Conservation (phyloP, 148 eudicot species). For the Vaccinium darrowii region DNA sequence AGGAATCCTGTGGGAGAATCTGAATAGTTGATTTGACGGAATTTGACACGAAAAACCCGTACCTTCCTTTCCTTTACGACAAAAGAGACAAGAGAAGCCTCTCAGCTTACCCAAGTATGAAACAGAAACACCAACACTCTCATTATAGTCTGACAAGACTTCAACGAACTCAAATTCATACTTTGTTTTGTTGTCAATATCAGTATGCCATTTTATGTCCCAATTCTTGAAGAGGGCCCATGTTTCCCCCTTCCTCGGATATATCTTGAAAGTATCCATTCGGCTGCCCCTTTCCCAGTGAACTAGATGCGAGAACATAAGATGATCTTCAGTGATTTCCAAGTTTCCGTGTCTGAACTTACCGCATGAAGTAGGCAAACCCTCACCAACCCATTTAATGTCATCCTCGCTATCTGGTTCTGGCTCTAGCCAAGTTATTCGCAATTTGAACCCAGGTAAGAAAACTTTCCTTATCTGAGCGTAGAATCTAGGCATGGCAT, state of each 20-base stretch:
- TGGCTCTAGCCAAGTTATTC: conserved; percentile 74
- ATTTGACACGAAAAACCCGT: conserved; percentile 24
- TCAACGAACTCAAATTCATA: conserved; percentile 73
- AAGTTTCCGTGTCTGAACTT: conserved; percentile 43
- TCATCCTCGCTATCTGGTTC: conserved; percentile 49
- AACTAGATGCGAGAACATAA: conserved; percentile 70
- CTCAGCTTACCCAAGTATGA: conserved; percentile 57
- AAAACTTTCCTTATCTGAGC: conserved; percentile 52
- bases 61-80: conserved; percentile 34
- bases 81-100: conserved; percentile 67
- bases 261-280: conserved; percentile 35
- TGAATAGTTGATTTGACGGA: conserved; percentile 39
- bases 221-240: conserved; percentile 85
- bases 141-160: conserved; percentile 52
- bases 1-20: conserved; percentile 74
- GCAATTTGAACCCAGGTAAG: conserved; percentile 49
- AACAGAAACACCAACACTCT: conserved; percentile 47
- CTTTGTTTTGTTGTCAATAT: conserved; percentile 34
- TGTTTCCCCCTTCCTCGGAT: conserved; percentile 68
- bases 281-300: conserved; percentile 44
- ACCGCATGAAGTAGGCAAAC: conserved; percentile 74
- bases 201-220: conserved; percentile 56
- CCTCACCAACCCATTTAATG: conserved; percentile 45
- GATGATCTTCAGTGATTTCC: conserved; percentile 46
- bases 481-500: conserved; percentile 93